Evolutionary conservation across 441 rosid species (phyloP), one percentile per base, ranked within the genome.

Genomic region (Eutrema salsugineum): DNA sequence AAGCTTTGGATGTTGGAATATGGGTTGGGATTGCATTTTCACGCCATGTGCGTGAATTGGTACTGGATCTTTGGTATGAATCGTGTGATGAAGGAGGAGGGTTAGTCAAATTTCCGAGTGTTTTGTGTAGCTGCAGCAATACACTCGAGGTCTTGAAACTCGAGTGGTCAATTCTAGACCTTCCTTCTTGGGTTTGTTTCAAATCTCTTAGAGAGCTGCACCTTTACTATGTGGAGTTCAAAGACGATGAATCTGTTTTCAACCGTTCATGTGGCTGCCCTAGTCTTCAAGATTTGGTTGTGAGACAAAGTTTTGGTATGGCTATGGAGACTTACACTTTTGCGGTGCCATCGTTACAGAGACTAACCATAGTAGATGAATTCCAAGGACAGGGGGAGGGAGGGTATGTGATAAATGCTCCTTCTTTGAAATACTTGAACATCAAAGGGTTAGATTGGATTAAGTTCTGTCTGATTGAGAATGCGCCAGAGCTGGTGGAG

Each of bases 201-300:
- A 33, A 64, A 6, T 44, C 55, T 1, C 43, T 63, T 7, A 60
- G 65, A 61, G 6, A 42, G 36, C 10, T 61, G 14, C 32, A 24
- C 55, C 66, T 61, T 10, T 6, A 42, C n/a, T 1, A 5, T 8
- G 38, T 42, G 3, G 1, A 5, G 2, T 42, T 61, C 42, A 1
- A 2, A 28, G 43, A 54, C 19, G n/a, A 42, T 10, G 42, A 53
- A 8, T 67, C 71, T 28, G 10, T 67, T 54, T 12, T 9, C 51
- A 66, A 67, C 53, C 46, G 44, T 32, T 56, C 56, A 56, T 20
- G 16, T 44, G 56, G 73, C 8, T 68, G 48, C 47, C 53, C 63
- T 68, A 19, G 9, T 42, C 72, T 68, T 15, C 44, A 55, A 55
- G 33, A 68, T 17, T 59, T 70, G 50, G 49, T 59, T 3, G 42